Base-by-base conservation (phyloP, 345 rosid genomes). In the Passiflora organensis region DNA sequence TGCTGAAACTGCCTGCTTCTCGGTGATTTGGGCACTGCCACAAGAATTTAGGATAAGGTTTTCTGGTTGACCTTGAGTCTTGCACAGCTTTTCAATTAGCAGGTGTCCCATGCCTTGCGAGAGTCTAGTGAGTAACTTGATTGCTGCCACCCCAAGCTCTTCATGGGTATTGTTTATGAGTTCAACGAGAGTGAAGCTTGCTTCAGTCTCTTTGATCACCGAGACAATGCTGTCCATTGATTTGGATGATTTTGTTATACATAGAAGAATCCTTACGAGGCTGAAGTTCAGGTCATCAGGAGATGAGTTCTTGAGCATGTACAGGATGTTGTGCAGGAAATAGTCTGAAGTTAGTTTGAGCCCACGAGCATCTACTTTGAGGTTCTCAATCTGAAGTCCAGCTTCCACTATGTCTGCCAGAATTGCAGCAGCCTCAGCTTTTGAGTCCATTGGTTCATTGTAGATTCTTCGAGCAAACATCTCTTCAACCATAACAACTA, bases 321-420 rank as follows among this genome's bases (percentile, higher is more conserved):
- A 46, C 71, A 85, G 65, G 51, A 87, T 56, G 80, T 69, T 83
- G 65, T 73, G 72, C 51, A 91, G 68, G 47, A 78, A 73, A 67
- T 87, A 85, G 64, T 83, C 87, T n/a, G 96, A 83, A 46, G 64
- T 60, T 64, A 91, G 32, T 10, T 71, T 82, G 80, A 79, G 91
- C 11, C 95, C 91, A 37, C 79, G 81, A 4, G 62, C 43, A 48
- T 75, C 83, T 53, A 79, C 90, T 67, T 51, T 76, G 57, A 80
- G 65, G 59, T 48, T 73, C 32, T 82, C 83, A 58, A 73, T 66
- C 53, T 85, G 87, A 54, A 79, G 11, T 41, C 86, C 95, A 0
- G 96, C 80, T 67, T 87, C 89, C 1, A 85, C 62, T 54, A 91
- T 72, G 55, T 87, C 80, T 51, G 97, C 88, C 41, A 91, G 83